A percentile compares a stretch with the other conserved stretches of the same genome.
Conservation (phyloP, 2,329 filamentous ascomycete genomes). For the Aphanocladium album region DNA sequence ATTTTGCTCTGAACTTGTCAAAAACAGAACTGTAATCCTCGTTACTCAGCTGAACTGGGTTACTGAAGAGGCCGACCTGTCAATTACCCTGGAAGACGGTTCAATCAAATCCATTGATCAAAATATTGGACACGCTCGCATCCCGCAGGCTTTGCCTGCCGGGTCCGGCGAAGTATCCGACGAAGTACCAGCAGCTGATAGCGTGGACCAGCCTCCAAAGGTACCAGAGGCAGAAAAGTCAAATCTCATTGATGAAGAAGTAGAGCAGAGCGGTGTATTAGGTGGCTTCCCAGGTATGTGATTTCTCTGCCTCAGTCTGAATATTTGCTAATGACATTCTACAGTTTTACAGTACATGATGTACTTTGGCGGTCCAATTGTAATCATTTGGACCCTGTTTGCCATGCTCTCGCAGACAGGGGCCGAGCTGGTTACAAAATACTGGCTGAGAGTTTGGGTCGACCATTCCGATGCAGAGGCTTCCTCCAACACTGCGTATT, state of each 20-base stretch:
- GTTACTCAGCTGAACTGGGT: constrained; percentile 54
- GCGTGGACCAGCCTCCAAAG: background rate
- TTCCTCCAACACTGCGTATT: constrained; percentile 38
- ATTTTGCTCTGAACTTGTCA: constrained; percentile 51
- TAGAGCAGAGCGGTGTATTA: constrained; percentile 25
- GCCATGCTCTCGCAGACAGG: constrained; percentile 36
- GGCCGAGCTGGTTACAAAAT: constrained; percentile 35
- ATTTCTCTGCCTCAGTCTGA: background rate
- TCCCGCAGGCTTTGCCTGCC: constrained; percentile 33
- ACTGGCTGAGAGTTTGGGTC: constrained; percentile 51
- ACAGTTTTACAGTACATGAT: constrained; percentile 45
- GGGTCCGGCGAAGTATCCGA: background rate
- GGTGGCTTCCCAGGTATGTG: constrained; percentile 19
- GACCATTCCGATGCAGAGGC: constrained; percentile 42
- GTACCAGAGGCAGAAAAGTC: background rate
- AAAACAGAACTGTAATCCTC: constrained; percentile 49
- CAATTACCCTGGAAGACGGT: constrained; percentile 42
- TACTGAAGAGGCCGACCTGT: constrained; percentile 44
- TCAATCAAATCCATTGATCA: constrained; percentile 34
- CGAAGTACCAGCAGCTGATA: background rate
- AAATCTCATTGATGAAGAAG: constrained; percentile 1
- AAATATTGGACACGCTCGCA: constrained; percentile 41
- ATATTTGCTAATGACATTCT: background rate
- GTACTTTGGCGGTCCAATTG: constrained; percentile 43
- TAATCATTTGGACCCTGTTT: constrained; percentile 33